A percentile compares a stretch with the other conserved stretches of the same genome.
These are phyloP conservation scores for Erysimum cheiri DNA, from an alignment of 441 rosid genomes.

Conservation along the genomic window DNA sequence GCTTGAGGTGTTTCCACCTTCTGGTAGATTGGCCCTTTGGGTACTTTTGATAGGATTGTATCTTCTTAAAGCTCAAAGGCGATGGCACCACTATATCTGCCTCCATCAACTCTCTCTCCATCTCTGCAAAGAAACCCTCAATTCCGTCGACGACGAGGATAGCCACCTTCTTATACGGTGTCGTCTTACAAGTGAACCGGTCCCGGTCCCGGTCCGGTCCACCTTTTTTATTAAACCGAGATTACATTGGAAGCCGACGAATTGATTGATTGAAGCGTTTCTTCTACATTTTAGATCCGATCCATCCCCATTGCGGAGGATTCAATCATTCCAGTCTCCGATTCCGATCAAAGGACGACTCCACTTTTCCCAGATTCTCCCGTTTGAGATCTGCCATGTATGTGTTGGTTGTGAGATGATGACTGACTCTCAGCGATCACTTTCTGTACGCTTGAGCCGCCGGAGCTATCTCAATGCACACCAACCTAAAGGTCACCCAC, in stretches of 20 bases:
- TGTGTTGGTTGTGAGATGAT: constrained; percentile 33
- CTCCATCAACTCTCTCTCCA: constrained; percentile 76
- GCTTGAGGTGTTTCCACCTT: constrained; percentile 98
- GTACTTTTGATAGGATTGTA: constrained; percentile 76
- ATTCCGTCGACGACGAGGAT: neutral
- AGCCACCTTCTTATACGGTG: neutral
- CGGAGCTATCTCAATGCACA: constrained; percentile 49
- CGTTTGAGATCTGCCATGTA: too few species aligned
- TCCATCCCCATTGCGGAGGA: too few species aligned
- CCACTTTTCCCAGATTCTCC: too few species aligned
- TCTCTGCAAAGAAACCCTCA: constrained; percentile 37
- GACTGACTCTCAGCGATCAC: constrained; percentile 57
- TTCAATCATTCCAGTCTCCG: too few species aligned
- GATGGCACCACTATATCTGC: constrained; percentile 79
- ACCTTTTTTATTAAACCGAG: neutral
- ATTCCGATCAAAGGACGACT: too few species aligned
- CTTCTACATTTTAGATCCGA: too few species aligned
- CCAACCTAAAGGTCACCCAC: constrained; percentile 47
- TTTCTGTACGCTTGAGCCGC: constrained; percentile 64
- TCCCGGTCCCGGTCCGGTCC: neutral
- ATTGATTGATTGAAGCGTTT: too few species aligned
- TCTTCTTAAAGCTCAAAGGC: constrained; percentile 74
- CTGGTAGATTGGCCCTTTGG: constrained; percentile 90
- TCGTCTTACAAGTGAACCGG: neutral
- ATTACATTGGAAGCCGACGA: neutral